Evolutionary conservation across 2,329 filamentous ascomycete genomes (phyloP).

Genomic region (Aspergillus brasiliensis): DNA sequence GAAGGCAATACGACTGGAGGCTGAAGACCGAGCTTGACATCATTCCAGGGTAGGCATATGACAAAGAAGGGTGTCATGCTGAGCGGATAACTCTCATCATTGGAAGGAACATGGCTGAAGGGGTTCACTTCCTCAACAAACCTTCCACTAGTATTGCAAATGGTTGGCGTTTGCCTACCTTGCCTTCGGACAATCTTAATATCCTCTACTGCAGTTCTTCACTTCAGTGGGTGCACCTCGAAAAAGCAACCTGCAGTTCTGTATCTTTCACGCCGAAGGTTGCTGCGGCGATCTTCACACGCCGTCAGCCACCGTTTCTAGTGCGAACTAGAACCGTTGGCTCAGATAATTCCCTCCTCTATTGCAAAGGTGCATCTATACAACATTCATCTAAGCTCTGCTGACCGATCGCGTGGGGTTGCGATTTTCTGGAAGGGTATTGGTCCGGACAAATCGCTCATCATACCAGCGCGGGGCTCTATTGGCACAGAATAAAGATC

Average conservation of each 20-base stretch:
- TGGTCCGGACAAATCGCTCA: conserved; percentile 19
- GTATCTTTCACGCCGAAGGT: not conserved
- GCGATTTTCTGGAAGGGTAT: conserved; percentile 5
- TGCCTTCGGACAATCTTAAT: not conserved
- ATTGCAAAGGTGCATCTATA: not conserved
- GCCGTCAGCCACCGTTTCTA: not conserved
- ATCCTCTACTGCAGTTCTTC: not conserved
- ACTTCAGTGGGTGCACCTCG: not conserved
- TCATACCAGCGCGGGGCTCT: not conserved
- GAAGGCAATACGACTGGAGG: no score
- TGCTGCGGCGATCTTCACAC: not conserved
- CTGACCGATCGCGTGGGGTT: conserved; percentile 13
- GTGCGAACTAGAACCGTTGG: not conserved
- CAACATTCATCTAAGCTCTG: not conserved
- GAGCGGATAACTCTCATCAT: not conserved
- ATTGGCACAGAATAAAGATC: not conserved
- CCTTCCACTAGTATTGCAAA: not conserved
- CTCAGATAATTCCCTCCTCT: conserved; percentile 14
- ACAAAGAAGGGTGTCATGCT: not conserved
- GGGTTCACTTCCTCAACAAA: not conserved
- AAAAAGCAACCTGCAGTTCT: not conserved
- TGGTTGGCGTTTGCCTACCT: not conserved
- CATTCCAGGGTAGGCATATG: not conserved
- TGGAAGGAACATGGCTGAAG: not conserved
- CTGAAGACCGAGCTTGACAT: not conserved